Base-by-base conservation (phyloP, 2,329 filamentous ascomycete genomes). In the Alternaria triticina region DNA sequence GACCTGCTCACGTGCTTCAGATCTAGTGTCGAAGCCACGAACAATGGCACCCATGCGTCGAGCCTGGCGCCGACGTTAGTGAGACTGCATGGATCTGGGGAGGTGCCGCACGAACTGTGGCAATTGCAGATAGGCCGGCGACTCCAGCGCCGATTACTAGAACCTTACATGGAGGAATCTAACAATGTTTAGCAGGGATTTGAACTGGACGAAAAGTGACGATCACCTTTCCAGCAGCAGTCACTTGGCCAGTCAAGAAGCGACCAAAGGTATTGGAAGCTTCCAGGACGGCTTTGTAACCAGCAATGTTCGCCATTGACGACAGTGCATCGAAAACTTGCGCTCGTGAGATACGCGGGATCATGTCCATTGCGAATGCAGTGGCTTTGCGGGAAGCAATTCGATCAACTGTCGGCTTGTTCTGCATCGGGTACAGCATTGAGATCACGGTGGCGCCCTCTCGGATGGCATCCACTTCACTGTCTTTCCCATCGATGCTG, bases 291-390 rank as follows among this genome's bases (percentile, higher is more conserved):
- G 93, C 94, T 80, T 96, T 97, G 82, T 97, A 97, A 0, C 94
- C 94, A 22, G 93, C 92, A 81, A 97, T 97, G 72, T 97, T 97
- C 64, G 94, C 93, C 94, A 97, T 97, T 10, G 92, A 96, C 78
- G 92, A 94, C 59, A 97, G 84, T 1, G 93, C 93, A 80, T 97
- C 93, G 72, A 96, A 97, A 0, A 92, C 89, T 77, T 97, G 94
- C 1, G 94, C 93, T 50, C 94, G 88, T 1, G 93, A 96, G 71
- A 97, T 97, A 44, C 94, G 89, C 15, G 94, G 94, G 56, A 97
- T 91, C 89, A 94, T 91, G 76, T 97, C 94, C 93, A 97, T 97
- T 22, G 94, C 93, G 76, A 97, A 96, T 15, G 88, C 83, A 1
- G 92, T 96, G 2, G 90, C 89, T 27, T 90, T 90, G 52, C 88